Evolutionary conservation across 306 rosid genomes (phyloP).

Genomic region (Gillenia trifoliata): DNA sequence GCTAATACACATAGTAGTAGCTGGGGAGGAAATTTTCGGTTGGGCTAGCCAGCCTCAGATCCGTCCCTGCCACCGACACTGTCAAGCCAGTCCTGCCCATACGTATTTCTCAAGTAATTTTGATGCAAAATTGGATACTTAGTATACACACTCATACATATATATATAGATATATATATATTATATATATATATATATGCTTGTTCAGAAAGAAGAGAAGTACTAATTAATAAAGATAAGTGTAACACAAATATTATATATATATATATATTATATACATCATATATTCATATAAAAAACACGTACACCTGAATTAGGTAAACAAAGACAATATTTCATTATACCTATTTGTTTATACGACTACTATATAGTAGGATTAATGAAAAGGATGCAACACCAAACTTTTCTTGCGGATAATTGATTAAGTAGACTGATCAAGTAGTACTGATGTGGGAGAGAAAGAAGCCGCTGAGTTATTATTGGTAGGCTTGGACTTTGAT

Average conservation of each 20-base stretch:
- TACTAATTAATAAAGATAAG: not conserved
- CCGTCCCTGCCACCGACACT: too few relatives aligned
- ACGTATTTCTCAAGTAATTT: not conserved
- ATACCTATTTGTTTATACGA: not conserved
- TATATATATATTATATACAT: too few relatives aligned
- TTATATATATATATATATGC: not conserved
- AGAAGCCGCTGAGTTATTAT: slow-evolving; percentile 21
- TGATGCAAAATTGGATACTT: not conserved
- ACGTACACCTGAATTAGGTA: not conserved
- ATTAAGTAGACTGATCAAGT: slow-evolving; percentile 20
- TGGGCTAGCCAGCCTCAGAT: too few relatives aligned
- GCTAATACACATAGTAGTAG: too few relatives aligned
- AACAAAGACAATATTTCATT: not conserved
- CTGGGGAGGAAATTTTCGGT: too few relatives aligned
- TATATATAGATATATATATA: not conserved
- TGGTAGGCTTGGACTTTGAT: slow-evolving; percentile 51
- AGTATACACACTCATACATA: not conserved
- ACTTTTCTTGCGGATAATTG: not conserved
- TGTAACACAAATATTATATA: too few relatives aligned
- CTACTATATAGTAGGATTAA: not conserved
- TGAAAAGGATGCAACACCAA: not conserved
- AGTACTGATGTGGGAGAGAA: slow-evolving; percentile 34
- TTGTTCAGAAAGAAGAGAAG: not conserved
- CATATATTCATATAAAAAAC: not conserved
- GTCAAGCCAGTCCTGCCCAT: not conserved